Base-by-base conservation (phyloP, 441 rosid genomes). In the Melastoma candidum region DNA sequence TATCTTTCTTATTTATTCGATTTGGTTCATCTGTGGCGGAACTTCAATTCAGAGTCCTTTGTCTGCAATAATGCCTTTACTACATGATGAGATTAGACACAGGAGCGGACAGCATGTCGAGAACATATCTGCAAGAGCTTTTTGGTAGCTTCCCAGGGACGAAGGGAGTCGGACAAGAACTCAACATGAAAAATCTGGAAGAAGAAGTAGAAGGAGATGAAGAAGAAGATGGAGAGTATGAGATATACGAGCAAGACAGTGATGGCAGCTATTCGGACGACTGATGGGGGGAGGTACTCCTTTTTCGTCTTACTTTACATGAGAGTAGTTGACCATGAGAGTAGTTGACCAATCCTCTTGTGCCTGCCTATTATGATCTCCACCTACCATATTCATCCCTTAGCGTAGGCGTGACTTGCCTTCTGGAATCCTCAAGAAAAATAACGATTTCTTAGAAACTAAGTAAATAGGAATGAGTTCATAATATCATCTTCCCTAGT, bases 161-260 rank as follows among this genome's bases (percentile, higher is more conserved):
- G 25, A 79, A 67, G 52, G 64, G 57, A 51, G 74, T 44, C 8
- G 50, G 41, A 43, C 57, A 49, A 64, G 74, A 56, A 51, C 80
- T 60, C 53, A 77, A 69, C 54, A 59, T 60, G 39, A 75, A 71
- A 54, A 78, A 71, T 54, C 83, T 48, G 22, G 22, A 17, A 17
- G 22, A 17, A 17, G 22, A 17, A 17, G 22, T 17, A 17, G 22
- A 17, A 17, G 22, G 22, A 17, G 22, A 17, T 8, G 80, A 80
- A 44, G 69, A 58, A 50, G 84, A 83, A 56, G 95, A 82, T 61
- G 94, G 74, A 51, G 99, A 90, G 66, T 90, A 77, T 72, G 81
- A 85, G 67, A 87, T 90, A 68, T 87, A 77, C 47, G 96, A 90
- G 70, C 89, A 79, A 72, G 92, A 85, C 66, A 79, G 80, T 45